A percentile compares a stretch with the other conserved stretches of the same genome.
Evolutionary conservation across 2,329 filamentous ascomycete genomes (phyloP).

Genomic region (Sarocladiaceae sp.): DNA sequence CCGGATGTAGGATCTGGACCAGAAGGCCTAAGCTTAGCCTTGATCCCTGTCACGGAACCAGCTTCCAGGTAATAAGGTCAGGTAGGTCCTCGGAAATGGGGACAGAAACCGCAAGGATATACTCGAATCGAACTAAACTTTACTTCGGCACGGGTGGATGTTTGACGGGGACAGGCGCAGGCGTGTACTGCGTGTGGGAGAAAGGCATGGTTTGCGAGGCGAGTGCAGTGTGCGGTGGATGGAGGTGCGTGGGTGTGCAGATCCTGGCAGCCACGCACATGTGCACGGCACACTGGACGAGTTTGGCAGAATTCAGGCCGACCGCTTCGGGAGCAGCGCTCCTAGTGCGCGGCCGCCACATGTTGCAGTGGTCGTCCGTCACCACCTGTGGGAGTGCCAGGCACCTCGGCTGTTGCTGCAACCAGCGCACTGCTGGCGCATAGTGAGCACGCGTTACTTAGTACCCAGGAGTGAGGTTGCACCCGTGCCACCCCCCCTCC

Average conservation of each 20-base stretch:
- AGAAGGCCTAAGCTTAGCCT: no score
- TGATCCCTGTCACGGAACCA: no score
- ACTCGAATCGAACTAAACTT: no score
- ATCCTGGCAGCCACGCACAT: slow-evolving; percentile 6
- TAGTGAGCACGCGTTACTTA: neutral
- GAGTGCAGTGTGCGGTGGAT: neutral
- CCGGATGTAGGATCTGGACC: neutral
- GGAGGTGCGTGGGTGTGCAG: slow-evolving; percentile 7
- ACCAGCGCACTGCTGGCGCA: no score
- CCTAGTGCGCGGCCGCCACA: no score
- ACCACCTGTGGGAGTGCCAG: no score
- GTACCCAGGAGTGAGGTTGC: slow-evolving; percentile 5
- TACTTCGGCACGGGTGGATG: no score
- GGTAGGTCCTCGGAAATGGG: no score
- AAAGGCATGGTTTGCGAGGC: neutral
- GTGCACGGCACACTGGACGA: slow-evolving; percentile 2
- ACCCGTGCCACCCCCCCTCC: slow-evolving; percentile 4
- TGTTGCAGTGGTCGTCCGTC: neutral
- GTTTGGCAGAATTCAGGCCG: slow-evolving; percentile 6
- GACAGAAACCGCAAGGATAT: no score
- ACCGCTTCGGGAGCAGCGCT: neutral
- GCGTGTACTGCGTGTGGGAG: neutral
- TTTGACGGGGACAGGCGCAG: no score
- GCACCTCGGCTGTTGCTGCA: neutral
- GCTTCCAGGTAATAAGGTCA: no score